Base-by-base conservation (phyloP, 306 rosid genomes). In the Trichosanthes truncata region DNA sequence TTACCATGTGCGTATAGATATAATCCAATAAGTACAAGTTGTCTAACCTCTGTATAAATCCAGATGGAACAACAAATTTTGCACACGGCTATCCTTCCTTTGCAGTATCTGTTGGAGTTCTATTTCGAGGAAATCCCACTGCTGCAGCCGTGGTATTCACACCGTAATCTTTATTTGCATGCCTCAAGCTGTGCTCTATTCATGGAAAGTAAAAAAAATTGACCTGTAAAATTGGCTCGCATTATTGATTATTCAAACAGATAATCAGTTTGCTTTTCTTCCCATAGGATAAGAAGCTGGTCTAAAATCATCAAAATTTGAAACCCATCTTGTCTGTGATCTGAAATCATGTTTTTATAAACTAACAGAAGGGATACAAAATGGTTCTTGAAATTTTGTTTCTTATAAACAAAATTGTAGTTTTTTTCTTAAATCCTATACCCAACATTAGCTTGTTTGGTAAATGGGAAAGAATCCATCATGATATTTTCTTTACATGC, bases 41-140 rank as follows among this genome's bases (percentile, higher is more conserved):
- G 57, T 79, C 87, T 88, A 79, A 85, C 68, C 33, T 72, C 68
- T 62, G 60, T 84, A 80, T 80, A 21, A 77, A 79, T 48, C 77
- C 76, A 92, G 99, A 95, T 84, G 99, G 99, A 74, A 95, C 99
- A 17, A 95, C 99, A 84, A 95, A 95, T 86, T 95, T 93, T 73
- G 97, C 99, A 17, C 99, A 93, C 29, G 88, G 97, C 82, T 95
- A 95, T 85, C 97, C 97, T 41, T 84, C 90, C 87, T 95, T 95
- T 89, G 97, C 97, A 7, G 99, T 95, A 72, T 93, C 99, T 76
- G 90, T 95, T 53, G 99, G 97, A 76, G 97, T 95, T 84, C 79
- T 95, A 38, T 91, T 86, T 84, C 88, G 84, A 81, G 99, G 99
- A 85, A 93, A 86, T 79, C 99, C 99, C 81, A 92, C 90, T 48